Base-by-base conservation (phyloP, 176 grass and related monocot genomes). In the Alopecurus myosuroides region DNA sequence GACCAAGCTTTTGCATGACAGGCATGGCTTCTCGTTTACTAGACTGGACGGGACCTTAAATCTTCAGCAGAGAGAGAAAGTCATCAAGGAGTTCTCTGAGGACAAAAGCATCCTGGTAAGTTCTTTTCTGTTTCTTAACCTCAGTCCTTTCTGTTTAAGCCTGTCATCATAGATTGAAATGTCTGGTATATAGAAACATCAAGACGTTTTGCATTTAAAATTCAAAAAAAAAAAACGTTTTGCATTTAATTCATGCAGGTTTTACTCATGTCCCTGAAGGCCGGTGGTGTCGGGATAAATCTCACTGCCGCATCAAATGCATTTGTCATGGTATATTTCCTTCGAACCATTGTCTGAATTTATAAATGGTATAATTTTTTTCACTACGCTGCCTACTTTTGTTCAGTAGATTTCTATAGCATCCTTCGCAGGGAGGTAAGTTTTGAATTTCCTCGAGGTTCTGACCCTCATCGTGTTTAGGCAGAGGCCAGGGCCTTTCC, bases 241-340 rank as follows among this genome's bases (percentile, higher is more conserved):
- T 81, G 30, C 49, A 69, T 72, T 77, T 87, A 53, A 57, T 82
- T 56, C 75, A 83, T 81, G 28, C 85, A 95, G 95, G 87, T 95
- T 90, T 74, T 95, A 45, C 89, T 98, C 63, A 98, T 98, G 93
- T 98, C 96, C 80, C 84, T 98, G 52, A 98, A 98, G 74, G 96
- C 96, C 50, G 93, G 96, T 51, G 96, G 96, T 87, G 96, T 98
- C 87, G 96, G 96, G 80, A 93, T 98, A 93, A 98, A 98, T 77
- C 93, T 98, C 60, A 95, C 93, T 22, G 96, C 96, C 65, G 96
- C 96, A 75, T 94, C 96, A 20, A 98, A 94, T 92, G 93, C 96
- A 35, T 98, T 94, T 88, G 88, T 98, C 39, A 98, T 98, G 96
- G 96, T 98, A 98, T 78, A 20, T 66, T 57, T 33, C 62, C 42